Evolutionary conservation across 495 filamentous ascomycete species (phyloP), one percentile per base, ranked within the genome.

Genomic region (Emericellopsis terricola): DNA sequence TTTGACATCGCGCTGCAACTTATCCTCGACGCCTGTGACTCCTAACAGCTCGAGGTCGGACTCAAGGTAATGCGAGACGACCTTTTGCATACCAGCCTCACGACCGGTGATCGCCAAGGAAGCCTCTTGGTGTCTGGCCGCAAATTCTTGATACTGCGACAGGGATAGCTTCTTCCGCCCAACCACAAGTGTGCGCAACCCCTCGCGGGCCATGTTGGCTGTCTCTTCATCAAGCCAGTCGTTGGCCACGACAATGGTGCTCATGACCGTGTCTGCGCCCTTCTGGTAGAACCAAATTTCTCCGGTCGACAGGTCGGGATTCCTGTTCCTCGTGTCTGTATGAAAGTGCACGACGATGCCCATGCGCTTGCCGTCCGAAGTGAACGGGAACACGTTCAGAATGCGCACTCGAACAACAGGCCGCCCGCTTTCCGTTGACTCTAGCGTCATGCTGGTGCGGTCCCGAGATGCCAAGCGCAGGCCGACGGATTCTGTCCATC

Each of bases 221-320:
- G 87, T 94, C 50, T 99, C 91, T 47, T 99, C 91, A 38, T 96
- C 91, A 2, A 99, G 69, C 91, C 91, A 99, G 60, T 96, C 89
- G 47, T 94, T 94, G 9, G 83, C 68, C 10, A 76, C 80, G 18
- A 99, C 91, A 41, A 99, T 96, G 9, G 78, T 67, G 11, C 73
- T 64, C 91, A 99, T 99, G 29, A 96, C 85, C 0, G 91, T 96
- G 50, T 99, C 91, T 5, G 91, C 91, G 17, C 91, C 91, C 52
- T 99, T 99, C 41, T 99, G 85, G 46, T 84, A 99, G 54, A 99
- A 99, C 83, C 89, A 96, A 15, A 94, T 85, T 45, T 94, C 86
- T 18, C 71, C 66, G 23, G 57, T 60, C 15, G 51, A 56, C 10
- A 61, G 57, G 4, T 50, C 53, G 4, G 59, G 46, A 0, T 45